Base-by-base conservation (phyloP, 129 eudicot genomes). In the Artemisia argyi region DNA sequence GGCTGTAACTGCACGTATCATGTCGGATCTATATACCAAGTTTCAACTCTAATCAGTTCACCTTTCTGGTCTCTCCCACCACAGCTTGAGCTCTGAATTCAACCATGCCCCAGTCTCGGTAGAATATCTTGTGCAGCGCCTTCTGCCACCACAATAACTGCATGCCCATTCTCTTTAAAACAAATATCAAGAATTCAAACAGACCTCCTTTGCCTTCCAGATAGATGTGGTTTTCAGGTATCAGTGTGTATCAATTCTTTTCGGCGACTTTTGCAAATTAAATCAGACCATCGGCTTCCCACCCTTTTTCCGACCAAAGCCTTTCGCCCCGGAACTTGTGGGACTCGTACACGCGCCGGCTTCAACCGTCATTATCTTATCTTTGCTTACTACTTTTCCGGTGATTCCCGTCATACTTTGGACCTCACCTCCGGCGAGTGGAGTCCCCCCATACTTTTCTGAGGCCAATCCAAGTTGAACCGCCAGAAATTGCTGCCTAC, bases 121-220 rank as follows among this genome's bases (percentile, higher is more conserved):
- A 89, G 83, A 3, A 87, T 58, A 66, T 85, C 86, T 64, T 92
- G 98, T 2, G 96, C 98, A 0, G 94, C 94, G 11, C 98, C 96
- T 77, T 92, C 98, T 0, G 98, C 98, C 39, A 92, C 96, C 54
- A 92, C 96, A 2, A 87, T 49, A 8, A 92, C 96, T 12, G 88
- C 91, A 52, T 89, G 94, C 3, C 91, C 85, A n/a, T 89, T 77
- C 22, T 80, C 85, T 60, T 79, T 86, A 26, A 92, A 63, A 14
- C 84, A 71, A 1, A 14, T 7, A 8, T 75, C 82, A 8, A 92
- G 81, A 71, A 83, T 66, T 92, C 94, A 15, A 92, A 78, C 11
- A 92, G 73, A 16, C 98, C 98, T 2, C 98, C 96, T 80, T 83
- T 80, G 1, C 96, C 98, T 65, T 92, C 91, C 49, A 89, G 73